These are phyloP conservation scores for Psilocybe tampanensis DNA, from an alignment of 768 basidiomycete genomes.

Conservation along the genomic window DNA sequence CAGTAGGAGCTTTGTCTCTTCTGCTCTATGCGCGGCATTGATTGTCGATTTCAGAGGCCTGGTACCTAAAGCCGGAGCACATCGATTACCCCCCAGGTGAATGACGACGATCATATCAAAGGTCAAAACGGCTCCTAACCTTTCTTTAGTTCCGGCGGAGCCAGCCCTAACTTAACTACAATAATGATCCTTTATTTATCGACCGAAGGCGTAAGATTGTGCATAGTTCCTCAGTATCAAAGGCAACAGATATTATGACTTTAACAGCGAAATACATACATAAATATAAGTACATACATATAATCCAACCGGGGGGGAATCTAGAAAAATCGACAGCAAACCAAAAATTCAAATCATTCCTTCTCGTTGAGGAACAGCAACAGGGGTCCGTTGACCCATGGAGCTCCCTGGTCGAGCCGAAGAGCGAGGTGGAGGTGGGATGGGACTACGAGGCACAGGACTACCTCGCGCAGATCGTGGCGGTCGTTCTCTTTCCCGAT, in stretches of 20 bases:
- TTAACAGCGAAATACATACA: constrained; percentile 7
- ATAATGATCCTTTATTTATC: no score
- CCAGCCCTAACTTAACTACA: neutral
- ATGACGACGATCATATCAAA: constrained; percentile 25
- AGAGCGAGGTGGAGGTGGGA: constrained; percentile 57
- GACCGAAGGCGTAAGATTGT: no score
- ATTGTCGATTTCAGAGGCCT: constrained; percentile 36
- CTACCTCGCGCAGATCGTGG: constrained; percentile 36
- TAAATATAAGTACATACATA: constrained; percentile 12
- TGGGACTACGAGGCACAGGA: constrained; percentile 45
- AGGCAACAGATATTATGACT: neutral
- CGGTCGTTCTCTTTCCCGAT: constrained; percentile 30
- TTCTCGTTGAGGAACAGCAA: constrained; percentile 56
- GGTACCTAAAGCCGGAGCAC: constrained; percentile 44
- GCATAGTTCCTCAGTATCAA: neutral
- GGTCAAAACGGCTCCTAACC: neutral
- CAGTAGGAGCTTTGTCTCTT: constrained; percentile 23
- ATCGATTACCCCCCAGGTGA: constrained; percentile 48
- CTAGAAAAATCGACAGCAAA: neutral
- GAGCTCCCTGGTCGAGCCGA: constrained; percentile 65
- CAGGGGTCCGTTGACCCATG: constrained; percentile 47
- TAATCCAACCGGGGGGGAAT: neutral
- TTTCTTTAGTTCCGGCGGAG: constrained; percentile 3
- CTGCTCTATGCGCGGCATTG: neutral
- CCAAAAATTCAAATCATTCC: constrained; percentile 57